phyloP scores from a whole-genome alignment of 176 grass and related monocot species.

The Themeda triandra region DNA sequence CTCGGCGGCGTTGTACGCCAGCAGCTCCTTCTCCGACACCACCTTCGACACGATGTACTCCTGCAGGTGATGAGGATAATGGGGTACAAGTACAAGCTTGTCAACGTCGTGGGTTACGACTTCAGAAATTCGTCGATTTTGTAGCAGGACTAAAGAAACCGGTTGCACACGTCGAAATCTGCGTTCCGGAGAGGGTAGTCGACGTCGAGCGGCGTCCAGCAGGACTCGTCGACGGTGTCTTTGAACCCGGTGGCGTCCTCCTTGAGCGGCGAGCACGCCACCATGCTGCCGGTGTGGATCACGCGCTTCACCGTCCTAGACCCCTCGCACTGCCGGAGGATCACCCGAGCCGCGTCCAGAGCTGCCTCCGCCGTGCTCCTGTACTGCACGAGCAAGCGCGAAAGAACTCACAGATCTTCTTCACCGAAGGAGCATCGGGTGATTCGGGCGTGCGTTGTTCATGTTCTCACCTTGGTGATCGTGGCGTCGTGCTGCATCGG shows the following conservation, averaged over 20 bases:
- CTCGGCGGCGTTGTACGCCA: slow-evolving; percentile 28
- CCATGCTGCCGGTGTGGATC: slow-evolving; percentile 32
- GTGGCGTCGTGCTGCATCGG: slow-evolving; percentile 22
- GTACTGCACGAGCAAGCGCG: neutral
- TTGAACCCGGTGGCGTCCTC: slow-evolving; percentile 18
- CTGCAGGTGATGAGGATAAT: neutral
- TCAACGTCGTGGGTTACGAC: neutral
- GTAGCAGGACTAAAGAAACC: neutral
- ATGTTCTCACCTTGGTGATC: neutral
- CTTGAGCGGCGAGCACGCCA: slow-evolving; percentile 21
- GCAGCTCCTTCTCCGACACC: slow-evolving; percentile 41
- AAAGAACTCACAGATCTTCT: neutral
- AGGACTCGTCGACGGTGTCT: slow-evolving; percentile 34
- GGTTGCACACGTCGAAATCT: slow-evolving; percentile 14
- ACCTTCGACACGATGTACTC: slow-evolving; percentile 30
- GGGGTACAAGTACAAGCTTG: too few species aligned
- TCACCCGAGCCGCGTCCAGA: slow-evolving; percentile 22
- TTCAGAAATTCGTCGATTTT: neutral
- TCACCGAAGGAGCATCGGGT: neutral
- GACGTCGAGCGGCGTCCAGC: slow-evolving; percentile 35
- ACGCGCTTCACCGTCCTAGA: slow-evolving; percentile 44
- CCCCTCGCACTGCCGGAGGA: slow-evolving; percentile 37
- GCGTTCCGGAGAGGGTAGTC: slow-evolving; percentile 13
- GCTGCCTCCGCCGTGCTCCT: slow-evolving; percentile 46
- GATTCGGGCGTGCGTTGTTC: neutral